These are phyloP conservation scores for Colletotrichum cereale DNA, from an alignment of 2,329 filamentous ascomycete genomes.

Conservation along the genomic window DNA sequence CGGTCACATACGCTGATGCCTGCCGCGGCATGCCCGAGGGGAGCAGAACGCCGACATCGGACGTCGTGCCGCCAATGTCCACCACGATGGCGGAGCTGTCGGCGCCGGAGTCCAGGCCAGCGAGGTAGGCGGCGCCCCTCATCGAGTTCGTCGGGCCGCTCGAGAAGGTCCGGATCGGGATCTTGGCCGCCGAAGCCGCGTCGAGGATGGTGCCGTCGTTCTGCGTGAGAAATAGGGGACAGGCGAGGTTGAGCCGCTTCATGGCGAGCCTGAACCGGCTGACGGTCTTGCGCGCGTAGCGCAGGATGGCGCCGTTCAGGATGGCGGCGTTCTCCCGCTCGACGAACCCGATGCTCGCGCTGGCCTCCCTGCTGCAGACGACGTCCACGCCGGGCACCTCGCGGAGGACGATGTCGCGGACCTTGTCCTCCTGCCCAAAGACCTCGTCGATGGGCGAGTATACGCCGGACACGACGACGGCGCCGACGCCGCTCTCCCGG, in stretches of 20 bases:
- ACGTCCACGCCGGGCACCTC: slow-evolving; percentile 58
- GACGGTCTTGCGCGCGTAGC: slow-evolving; percentile 57
- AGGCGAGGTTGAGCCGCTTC: slow-evolving; percentile 60
- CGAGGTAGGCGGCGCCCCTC: slow-evolving; percentile 62
- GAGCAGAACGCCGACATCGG: slow-evolving; percentile 63
- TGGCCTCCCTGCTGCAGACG: slow-evolving; percentile 64
- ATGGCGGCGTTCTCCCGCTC: slow-evolving; percentile 76
- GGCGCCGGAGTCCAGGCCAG: slow-evolving; percentile 52
- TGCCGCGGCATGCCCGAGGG: slow-evolving; percentile 74
- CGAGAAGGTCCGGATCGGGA: slow-evolving; percentile 67
- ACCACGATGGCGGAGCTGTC: slow-evolving; percentile 54
- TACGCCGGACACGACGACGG: slow-evolving; percentile 62
- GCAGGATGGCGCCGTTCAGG: slow-evolving; percentile 71
- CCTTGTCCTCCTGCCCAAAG: slow-evolving; percentile 61
- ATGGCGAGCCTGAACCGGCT: slow-evolving; percentile 67
- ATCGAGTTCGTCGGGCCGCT: slow-evolving; percentile 65
- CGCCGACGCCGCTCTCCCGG: slow-evolving; percentile 57
- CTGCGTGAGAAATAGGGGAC: slow-evolving; percentile 71
- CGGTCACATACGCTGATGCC: slow-evolving; percentile 71
- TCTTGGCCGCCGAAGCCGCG: slow-evolving; percentile 63
- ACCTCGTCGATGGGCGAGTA: slow-evolving; percentile 65
- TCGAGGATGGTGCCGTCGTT: slow-evolving; percentile 73
- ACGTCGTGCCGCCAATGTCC: slow-evolving; percentile 67
- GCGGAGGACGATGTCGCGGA: slow-evolving; percentile 55
- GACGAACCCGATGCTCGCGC: slow-evolving; percentile 64